Evolutionary conservation across 2,329 filamentous ascomycete genomes (phyloP), one percentile per base, ranked within the genome.

Genomic region (Aspergillus fischeri): DNA sequence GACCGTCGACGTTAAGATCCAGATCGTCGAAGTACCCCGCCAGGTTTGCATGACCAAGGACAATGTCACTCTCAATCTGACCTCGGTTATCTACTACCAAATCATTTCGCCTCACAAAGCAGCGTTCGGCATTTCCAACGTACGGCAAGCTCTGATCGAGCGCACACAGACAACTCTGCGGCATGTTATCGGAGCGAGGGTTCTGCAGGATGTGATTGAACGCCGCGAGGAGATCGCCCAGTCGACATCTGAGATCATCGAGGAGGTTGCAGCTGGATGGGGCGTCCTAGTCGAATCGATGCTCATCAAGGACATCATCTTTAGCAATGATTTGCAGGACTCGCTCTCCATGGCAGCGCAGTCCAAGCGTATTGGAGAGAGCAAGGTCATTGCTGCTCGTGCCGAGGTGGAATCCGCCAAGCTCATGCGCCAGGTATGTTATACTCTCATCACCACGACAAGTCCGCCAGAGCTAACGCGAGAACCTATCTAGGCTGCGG

Each of bases 31-130:
- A 81, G 94, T 99, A 25, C 93, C 93, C 20, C 87, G 92, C 77
- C 94, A 99, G 78, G 86, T 93, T 61, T 97, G 94, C 82, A 99
- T 99, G 92, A 99, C 94, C 75, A 97, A 97, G 80, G 94, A 99
- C 82, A 99, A 99, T 70, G 94, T 97, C 62, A 96, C 90, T 49
- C 83, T 99, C 45, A 88, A 92, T 68, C 83, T 99, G 65, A 97
- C 92, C 50, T 96, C 91, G 5, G 94, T 99, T 73, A 97, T 99
- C 78, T 99, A 99, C 84, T 99, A 99, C 81, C 92, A 96, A 82
- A 93, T 99, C 70, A 90, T 88, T 55, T 89, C 90, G 28, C 94
- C 94, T 1, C 93, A 97, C 83, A 97, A 96, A 79, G 92, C 93
- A 58, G 93, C 94, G 59, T 99, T 97, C 73, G 94, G 94, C 65